These are phyloP conservation scores for Cornus suecica DNA, from an alignment of 148 eudicot genomes.

Conservation along the genomic window DNA sequence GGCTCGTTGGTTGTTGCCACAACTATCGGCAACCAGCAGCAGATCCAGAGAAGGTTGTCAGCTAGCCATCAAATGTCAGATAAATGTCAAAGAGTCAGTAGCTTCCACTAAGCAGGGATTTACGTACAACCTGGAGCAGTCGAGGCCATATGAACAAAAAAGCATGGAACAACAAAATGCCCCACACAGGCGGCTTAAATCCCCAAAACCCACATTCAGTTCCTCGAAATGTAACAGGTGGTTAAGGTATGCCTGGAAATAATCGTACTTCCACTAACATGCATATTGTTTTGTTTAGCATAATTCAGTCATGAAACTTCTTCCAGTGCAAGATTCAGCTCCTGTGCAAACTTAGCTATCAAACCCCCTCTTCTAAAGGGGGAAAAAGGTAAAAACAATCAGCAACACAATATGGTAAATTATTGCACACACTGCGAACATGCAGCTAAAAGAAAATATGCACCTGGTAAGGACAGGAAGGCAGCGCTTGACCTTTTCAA, in stretches of 20 bases:
- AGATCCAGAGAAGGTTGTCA: background rate
- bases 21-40: background rate
- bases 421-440: background rate
- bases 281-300: background rate
- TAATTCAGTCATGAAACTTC: slow-evolving; percentile 36
- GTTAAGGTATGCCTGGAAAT: slow-evolving; percentile 14
- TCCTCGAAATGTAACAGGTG: background rate
- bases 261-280: background rate
- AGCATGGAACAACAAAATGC: background rate
- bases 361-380: slow-evolving; percentile 81
- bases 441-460: slow-evolving; percentile 16
- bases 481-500: slow-evolving; percentile 72
- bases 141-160: background rate
- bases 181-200: background rate
- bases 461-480: slow-evolving; percentile 77
- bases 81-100: background rate
- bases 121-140: background rate
- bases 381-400: background rate
- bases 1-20: background rate
- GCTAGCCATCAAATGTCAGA: background rate
- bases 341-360: slow-evolving; percentile 80
- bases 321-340: slow-evolving; percentile 71
- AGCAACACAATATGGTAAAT: background rate
- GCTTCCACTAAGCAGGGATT: slow-evolving; percentile 6
- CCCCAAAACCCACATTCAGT: background rate